Base-by-base conservation (phyloP, 129 eudicot species). In the Centella asiatica region DNA sequence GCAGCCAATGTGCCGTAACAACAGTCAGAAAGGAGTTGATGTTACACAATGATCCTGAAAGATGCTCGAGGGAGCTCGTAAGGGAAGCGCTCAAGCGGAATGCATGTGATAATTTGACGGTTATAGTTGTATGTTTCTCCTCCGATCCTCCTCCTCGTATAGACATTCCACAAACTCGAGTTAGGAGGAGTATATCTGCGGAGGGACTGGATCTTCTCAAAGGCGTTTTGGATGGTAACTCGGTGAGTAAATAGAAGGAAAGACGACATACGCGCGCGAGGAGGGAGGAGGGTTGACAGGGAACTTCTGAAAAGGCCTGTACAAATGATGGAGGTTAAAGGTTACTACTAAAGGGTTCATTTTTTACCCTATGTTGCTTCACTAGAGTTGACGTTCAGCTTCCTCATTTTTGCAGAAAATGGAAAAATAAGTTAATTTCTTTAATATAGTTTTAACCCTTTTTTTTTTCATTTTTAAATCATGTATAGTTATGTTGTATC, bases 61-160 rank as follows among this genome's bases (percentile, higher is more conserved):
- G 85, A 69, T 89, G 97, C 64, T 82, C 93, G 2, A 74, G 84
- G 73, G 95, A 89, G 64, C 88, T 89, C 31, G 88, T 85, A 22
- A 70, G 84, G 64, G 95, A 89, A 70, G 97, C 97, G 5, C 86
- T 89, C 4, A 89, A 77, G 67, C 76, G 90, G 44, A 74, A 77
- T 52, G 80, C 90, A 0, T 76, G 86, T 55, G 97, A 89, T 63
- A 89, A 89, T 72, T 64, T 89, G 59, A 89, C 97, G 0, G 95
- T 78, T 0, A 59, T 89, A 4, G 85, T 89, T 74, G 70, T 89
- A 2, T 89, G 95, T 62, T 89, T 89, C 67, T 77, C 95, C 5
- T 65, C 74, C 1, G 95, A 85, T 69, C 95, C 97, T 50, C 97
- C 97, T 4, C 97, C 97, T 5, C 69, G 82, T 63, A 85, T 89